Percentiles rank a stretch among this genome's conserved stretches.
Conservation (phyloP, 75 land plant genomes). For the Pinus taeda region DNA sequence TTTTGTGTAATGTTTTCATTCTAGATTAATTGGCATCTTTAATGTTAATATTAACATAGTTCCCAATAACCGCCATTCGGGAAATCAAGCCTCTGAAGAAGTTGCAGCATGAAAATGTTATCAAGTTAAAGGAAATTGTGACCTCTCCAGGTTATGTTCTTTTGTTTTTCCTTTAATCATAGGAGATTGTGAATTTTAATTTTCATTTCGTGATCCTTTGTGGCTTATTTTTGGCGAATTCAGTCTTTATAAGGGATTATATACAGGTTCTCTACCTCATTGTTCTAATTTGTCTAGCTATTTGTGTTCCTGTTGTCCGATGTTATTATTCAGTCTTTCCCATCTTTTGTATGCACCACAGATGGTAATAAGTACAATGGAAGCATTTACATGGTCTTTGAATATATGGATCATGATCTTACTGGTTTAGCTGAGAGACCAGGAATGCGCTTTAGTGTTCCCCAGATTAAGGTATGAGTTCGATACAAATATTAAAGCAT, state of each 20-base stretch:
- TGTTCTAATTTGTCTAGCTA: not conserved
- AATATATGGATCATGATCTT: conserved; percentile 99
- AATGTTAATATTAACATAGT: conserved; percentile 42
- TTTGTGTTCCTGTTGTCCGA: not conserved
- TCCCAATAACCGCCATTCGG: conserved; percentile 93
- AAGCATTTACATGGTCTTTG: conserved; percentile 97
- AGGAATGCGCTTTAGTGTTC: conserved; percentile 84
- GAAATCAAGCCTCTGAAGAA: conserved; percentile 97
- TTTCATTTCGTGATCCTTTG: no score
- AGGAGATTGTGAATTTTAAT: not conserved
- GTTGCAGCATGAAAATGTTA: conserved; percentile 88
- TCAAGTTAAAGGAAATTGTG: conserved; percentile 92
- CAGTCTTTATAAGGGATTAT: not conserved
- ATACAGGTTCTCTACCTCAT: not conserved
- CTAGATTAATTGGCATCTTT: not conserved
- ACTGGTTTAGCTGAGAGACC: conserved; percentile 96
- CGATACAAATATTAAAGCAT: no score
- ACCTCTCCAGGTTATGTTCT: conserved; percentile 73
- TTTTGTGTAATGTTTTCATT: not conserved
- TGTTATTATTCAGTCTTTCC: not conserved
- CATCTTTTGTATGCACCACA: conserved; percentile 11
- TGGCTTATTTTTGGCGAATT: no score
- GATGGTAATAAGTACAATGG: conserved; percentile 93
- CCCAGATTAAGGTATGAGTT: conserved; percentile 85
- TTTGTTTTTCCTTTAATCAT: not conserved